Conservation (phyloP, 2,329 filamentous ascomycete genomes). For the Trichophyton benhamiae region DNA sequence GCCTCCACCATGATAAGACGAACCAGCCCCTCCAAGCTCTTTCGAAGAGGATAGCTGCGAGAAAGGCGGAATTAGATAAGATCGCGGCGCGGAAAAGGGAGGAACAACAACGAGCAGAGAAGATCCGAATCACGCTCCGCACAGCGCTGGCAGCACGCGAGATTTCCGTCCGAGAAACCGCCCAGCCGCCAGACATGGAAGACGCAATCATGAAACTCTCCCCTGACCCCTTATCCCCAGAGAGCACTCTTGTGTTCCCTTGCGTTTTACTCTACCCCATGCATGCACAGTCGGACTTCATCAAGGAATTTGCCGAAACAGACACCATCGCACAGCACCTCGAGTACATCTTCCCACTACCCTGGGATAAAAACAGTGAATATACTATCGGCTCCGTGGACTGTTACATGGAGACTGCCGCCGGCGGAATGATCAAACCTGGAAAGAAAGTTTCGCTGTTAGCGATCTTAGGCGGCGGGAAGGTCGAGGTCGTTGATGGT, state of each 20-base stretch:
- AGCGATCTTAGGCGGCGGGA: slow-evolving; percentile 61
- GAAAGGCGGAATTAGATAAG: slow-evolving; percentile 44
- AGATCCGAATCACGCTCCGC: slow-evolving; percentile 50
- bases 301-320: slow-evolving; percentile 73
- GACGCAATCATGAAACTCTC: slow-evolving; percentile 61
- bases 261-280: slow-evolving; percentile 75
- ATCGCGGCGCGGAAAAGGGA: slow-evolving; percentile 44
- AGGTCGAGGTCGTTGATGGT: slow-evolving; percentile 77
- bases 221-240: slow-evolving; percentile 60
- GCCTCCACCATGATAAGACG: slow-evolving; percentile 55
- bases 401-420: slow-evolving; percentile 74
- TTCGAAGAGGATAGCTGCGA: slow-evolving; percentile 49
- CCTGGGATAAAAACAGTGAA: slow-evolving; percentile 63
- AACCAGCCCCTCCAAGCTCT: slow-evolving; percentile 57
- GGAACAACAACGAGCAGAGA: slow-evolving; percentile 35
- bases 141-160: slow-evolving; percentile 56
- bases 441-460: slow-evolving; percentile 71
- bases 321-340: slow-evolving; percentile 67
- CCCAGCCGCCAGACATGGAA: slow-evolving; percentile 71
- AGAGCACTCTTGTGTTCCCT: slow-evolving; percentile 62
- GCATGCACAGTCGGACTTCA: slow-evolving; percentile 72
- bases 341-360: slow-evolving; percentile 70
- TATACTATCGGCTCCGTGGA: slow-evolving; percentile 60
- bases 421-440: slow-evolving; percentile 73
- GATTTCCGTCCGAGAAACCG: slow-evolving; percentile 55